Base-by-base conservation (phyloP, 1,139 yeast genomes). In the Hemisphaericaspora lyxosophila region DNA sequence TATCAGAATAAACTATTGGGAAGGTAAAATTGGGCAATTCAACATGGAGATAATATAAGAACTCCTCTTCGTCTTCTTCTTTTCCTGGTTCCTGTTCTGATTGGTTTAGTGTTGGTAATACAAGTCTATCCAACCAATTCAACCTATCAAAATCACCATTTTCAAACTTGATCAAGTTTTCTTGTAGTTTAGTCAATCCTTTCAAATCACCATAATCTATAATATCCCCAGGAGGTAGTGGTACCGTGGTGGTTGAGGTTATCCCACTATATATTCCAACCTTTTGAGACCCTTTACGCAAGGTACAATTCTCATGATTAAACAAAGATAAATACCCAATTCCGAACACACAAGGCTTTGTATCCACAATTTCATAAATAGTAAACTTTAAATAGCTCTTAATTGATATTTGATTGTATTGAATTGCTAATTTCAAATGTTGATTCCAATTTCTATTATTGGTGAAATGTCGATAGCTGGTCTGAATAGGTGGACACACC, bases 1-100 rank as follows among this genome's bases (percentile, higher is more conserved):
- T 57, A 50, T 87, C 95, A 1, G 90, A 79, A 57, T 74, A 90
- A 0, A 90, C 87, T 2, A 90, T 75, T 0, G 96, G 96, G 20
- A 85, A 67, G 48, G 85, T 94, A 60, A 85, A 88, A 43, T 79
- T 78, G 4, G 85, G 84, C 32, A 87, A 70, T 47, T 88, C 96
- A 19, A 92, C 57, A 46, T 75, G 77, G 15, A 89, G 56, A 31
- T 72, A 65, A 52, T 77, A 81, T 5, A 13, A 13, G 20, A 23
- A 31, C 6, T n/a, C 5, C 4, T 31, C 27, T 11, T 31, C 18
- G 13, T 55, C 50, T 40, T 40, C 54, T 42, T 41, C 45, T 29
- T 57, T 51, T 59, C 61, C 15, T 28, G 13, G 12, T 45, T 65
- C 22, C 16, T 24, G 14, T 64, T 42, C 80, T 81, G 34, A 84